A percentile compares a stretch with the other conserved stretches of the same genome.
phyloP scores from a whole-genome alignment of 2,329 filamentous ascomycete genomes.

The Pseudocercospora crystallina region DNA sequence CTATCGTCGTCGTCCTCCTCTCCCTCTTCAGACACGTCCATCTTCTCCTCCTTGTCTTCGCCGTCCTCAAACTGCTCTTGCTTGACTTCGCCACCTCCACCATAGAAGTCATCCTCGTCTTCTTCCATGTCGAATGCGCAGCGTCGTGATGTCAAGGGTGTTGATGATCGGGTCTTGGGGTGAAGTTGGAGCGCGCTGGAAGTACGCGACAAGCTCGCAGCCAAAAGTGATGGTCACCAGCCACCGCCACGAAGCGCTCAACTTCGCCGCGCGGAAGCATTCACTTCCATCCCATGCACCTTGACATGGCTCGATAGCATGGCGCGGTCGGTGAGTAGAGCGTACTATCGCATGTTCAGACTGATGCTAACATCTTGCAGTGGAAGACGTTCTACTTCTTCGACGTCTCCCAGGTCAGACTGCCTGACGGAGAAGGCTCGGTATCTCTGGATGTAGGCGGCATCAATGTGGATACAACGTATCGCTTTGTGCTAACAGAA shows the following conservation, averaged over 20 bases:
- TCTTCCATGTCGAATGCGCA: constrained; percentile 45
- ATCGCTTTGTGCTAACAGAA: constrained; percentile 26
- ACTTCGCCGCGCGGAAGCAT: neutral
- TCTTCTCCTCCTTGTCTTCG: constrained; percentile 41
- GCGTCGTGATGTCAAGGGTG: neutral
- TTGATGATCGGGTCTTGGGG: neutral
- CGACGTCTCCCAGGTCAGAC: constrained; percentile 81
- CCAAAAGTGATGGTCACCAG: neutral
- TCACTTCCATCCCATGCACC: neutral
- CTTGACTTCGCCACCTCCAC: constrained; percentile 26
- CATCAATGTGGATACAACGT: neutral
- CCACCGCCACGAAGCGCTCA: neutral
- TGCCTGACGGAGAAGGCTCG: constrained; percentile 75
- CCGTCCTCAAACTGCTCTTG: constrained; percentile 29
- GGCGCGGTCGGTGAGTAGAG: neutral
- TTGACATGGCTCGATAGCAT: constrained; percentile 28
- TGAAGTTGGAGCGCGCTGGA: constrained; percentile 7
- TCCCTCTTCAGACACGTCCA: constrained; percentile 44
- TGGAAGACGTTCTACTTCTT: constrained; percentile 99
- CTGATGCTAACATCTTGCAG: constrained; percentile 46
- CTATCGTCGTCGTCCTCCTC: constrained; percentile 46
- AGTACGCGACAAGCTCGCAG: neutral
- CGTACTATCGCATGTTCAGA: neutral
- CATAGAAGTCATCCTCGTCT: constrained; percentile 55
- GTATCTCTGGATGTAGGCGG: constrained; percentile 33